Percentiles rank a stretch among this genome's conserved stretches.
Conservation (phyloP, 495 filamentous ascomycete genomes). For the Lasiosphaeriaceae sp. region DNA sequence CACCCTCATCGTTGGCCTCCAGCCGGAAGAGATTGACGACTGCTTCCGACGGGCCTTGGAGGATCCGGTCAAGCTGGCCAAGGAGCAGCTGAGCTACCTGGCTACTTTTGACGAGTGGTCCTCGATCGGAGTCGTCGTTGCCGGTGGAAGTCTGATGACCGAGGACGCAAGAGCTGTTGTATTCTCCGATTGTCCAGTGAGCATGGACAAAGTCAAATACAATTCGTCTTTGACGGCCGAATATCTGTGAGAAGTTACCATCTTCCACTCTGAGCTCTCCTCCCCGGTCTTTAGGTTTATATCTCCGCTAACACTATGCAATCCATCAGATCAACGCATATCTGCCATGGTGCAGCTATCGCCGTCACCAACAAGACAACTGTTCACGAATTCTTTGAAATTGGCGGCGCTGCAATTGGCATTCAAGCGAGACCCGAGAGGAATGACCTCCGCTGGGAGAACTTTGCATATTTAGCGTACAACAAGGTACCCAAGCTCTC, state of each 20-base stretch:
- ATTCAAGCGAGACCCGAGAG: background rate
- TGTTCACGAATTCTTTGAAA: slow-evolving; percentile 1
- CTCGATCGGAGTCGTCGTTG: slow-evolving; percentile 8
- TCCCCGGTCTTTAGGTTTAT: too few relatives aligned
- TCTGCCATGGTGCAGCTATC: slow-evolving; percentile 3
- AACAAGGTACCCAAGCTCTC: background rate
- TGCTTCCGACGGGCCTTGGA: background rate
- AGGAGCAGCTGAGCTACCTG: background rate
- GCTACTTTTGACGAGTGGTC: background rate
- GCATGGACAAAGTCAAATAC: background rate
- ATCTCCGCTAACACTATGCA: background rate
- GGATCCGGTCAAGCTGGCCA: background rate
- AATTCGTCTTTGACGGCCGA: background rate
- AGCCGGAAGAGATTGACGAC: too few relatives aligned
- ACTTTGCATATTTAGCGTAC: background rate
- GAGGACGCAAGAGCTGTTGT: background rate
- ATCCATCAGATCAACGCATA: background rate
- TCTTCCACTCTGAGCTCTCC: background rate
- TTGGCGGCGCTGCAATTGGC: slow-evolving; percentile 4
- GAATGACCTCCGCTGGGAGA: background rate
- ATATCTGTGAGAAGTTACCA: background rate
- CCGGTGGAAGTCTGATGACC: slow-evolving; percentile 4
- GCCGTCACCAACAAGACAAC: slow-evolving; percentile 1
- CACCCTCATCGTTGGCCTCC: too few relatives aligned
- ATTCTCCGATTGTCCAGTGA: background rate